Percentiles rank a stretch among this genome's conserved stretches.
These are phyloP conservation scores for Sonneratia caseolaris DNA, from an alignment of 345 rosid species.

Conservation along the genomic window DNA sequence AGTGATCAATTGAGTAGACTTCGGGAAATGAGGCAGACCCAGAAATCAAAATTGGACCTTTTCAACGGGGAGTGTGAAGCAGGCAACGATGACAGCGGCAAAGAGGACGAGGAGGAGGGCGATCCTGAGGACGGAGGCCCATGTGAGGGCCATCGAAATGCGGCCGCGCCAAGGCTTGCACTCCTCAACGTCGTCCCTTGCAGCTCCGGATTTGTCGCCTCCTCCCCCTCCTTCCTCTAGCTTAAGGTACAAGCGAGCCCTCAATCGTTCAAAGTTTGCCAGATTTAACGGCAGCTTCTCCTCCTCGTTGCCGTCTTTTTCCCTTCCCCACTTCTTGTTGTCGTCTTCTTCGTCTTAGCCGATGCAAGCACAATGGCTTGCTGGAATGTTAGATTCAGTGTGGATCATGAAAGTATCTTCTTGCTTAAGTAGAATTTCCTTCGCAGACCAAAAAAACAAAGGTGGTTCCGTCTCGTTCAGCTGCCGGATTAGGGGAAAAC, in stretches of 20 bases:
- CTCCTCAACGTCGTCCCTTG: constrained; percentile 28
- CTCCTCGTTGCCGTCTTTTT: not conserved
- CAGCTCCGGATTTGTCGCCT: constrained; percentile 15
- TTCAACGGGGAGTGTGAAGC: constrained; percentile 84
- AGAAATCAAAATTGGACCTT: constrained; percentile 31
- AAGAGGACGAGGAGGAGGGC: constrained; percentile 55
- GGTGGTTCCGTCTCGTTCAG: too few relatives aligned
- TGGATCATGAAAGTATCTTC: too few relatives aligned
- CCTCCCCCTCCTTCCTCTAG: constrained; percentile 9
- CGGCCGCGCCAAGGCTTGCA: constrained; percentile 50
- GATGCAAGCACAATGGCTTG: not conserved
- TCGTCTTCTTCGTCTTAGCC: not conserved
- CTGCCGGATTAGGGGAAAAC: too few relatives aligned
- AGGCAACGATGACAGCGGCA: constrained; percentile 60
- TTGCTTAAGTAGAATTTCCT: too few relatives aligned
- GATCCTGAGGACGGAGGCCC: constrained; percentile 69
- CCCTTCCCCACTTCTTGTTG: not conserved
- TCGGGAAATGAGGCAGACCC: not conserved
- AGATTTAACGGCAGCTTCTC: constrained; percentile 23
- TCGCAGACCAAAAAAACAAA: too few relatives aligned
- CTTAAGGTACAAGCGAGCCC: constrained; percentile 42
- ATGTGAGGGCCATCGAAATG: constrained; percentile 60
- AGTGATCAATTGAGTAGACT: too few relatives aligned
- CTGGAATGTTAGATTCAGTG: too few relatives aligned
- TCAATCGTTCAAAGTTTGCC: constrained; percentile 40